These are phyloP conservation scores for Mortierella alpina DNA, from an alignment of 192 early-diverging fungal genomes.

Conservation along the genomic window DNA sequence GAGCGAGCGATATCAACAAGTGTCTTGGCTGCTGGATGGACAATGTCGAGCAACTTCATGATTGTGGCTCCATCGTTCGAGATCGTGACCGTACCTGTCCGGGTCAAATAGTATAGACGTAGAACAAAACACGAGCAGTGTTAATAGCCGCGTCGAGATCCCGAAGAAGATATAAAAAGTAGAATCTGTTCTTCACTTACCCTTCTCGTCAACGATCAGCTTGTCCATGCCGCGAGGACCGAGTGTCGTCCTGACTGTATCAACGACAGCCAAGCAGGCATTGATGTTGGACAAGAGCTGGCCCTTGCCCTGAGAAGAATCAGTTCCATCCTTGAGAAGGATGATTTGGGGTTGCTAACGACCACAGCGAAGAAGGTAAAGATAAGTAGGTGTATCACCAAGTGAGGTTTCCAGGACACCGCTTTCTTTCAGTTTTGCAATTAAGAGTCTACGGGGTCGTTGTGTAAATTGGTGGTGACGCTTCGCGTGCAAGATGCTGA, in stretches of 20 bases:
- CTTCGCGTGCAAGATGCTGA: too few species aligned
- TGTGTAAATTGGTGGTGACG: too few species aligned
- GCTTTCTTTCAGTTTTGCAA: neutral
- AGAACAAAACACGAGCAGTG: neutral
- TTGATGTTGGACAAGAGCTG: conserved; percentile 99
- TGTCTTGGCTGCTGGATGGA: conserved; percentile 98
- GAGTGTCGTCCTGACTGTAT: conserved; percentile 95
- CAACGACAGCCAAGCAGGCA: conserved; percentile 93
- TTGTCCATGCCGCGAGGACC: conserved; percentile 99
- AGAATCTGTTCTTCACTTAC: conserved; percentile 52
- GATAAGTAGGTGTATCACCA: neutral
- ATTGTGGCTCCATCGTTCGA: conserved; percentile 99
- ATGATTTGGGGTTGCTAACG: conserved; percentile 97
- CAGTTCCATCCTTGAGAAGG: conserved; percentile 98
- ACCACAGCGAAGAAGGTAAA: neutral
- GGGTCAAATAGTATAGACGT: neutral
- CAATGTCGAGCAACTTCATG: conserved; percentile 96
- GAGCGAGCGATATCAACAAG: conserved; percentile 97
- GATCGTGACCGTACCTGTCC: conserved; percentile 87
- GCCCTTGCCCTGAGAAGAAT: conserved; percentile 96
- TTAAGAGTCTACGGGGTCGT: too few species aligned
- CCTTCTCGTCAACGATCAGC: conserved; percentile 94
- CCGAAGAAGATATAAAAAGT: neutral
- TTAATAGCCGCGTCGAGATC: neutral
- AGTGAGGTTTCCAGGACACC: neutral